These are phyloP conservation scores for Corchorus capsularis DNA, from an alignment of 345 rosid genomes.

Conservation along the genomic window DNA sequence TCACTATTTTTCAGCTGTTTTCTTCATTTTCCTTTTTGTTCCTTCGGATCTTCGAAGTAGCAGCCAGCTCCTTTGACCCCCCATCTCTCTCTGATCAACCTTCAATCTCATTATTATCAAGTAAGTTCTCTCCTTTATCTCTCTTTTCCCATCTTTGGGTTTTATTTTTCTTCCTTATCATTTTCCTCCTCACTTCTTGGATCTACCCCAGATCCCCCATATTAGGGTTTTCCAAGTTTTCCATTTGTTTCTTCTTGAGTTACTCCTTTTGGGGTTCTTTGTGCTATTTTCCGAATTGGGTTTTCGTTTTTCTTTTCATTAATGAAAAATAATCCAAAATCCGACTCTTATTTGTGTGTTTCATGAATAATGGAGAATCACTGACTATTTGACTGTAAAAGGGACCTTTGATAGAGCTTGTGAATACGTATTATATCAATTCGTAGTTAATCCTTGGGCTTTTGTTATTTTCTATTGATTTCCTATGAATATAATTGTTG, in stretches of 20 bases:
- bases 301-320: neutral
- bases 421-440: neutral
- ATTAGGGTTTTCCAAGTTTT: conserved; percentile 6
- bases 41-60: conserved; percentile 20
- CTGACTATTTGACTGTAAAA: conserved; percentile 1
- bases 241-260: neutral
- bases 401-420: neutral
- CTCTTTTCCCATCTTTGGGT: neutral
- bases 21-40: neutral
- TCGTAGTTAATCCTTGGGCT: neutral
- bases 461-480: neutral
- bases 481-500: neutral
- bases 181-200: neutral
- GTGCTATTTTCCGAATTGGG: neutral
- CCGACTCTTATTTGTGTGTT: neutral
- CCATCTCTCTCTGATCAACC: conserved; percentile 1
- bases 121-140: neutral
- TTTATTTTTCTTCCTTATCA: neutral
- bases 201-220: conserved; percentile 17
- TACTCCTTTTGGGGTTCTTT: neutral
- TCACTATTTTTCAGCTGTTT: neutral
- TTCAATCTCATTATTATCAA: neutral
- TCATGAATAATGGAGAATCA: conserved; percentile 9
- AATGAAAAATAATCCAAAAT: neutral
- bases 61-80: conserved; percentile 14